Evolutionary conservation across 2,329 filamentous ascomycete genomes (phyloP), one percentile per base, ranked within the genome.

Genomic region (Neopestalotiopsis sp.): DNA sequence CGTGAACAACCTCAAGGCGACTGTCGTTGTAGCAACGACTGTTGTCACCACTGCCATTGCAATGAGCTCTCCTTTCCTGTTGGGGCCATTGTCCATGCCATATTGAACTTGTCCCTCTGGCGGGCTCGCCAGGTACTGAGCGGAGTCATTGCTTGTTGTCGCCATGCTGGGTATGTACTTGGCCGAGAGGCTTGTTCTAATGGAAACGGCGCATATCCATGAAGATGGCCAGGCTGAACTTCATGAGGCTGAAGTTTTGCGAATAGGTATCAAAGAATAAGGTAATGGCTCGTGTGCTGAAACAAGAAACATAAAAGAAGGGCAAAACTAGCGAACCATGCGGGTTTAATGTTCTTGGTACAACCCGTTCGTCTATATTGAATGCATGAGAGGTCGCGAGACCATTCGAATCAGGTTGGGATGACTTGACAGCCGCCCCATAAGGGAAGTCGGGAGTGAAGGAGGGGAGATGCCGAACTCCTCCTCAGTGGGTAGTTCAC

Each of bases 21-120:
- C 64, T 20, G 32, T 66, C 13, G 49, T 34, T 20, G 45, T 34
- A 28, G 64, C 53, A 28, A 66, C 13, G 5, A 40, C 17, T n/a
- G 64, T 66, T 28, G 64, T 66, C 3, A 45, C 30, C n/a, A 66
- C 64, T 12, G 20, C 53, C 64, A 66, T 66, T 12, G 64, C 64
- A 20, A 66, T 66, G 17, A 66, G 53, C 32, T 66, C 24, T 10
- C 30, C 24, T 38, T 24, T 30, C 49, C 64, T 38, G n/a, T 14
- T 49, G 4, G 62, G 62, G 6, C n/a, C 62, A 34, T 45, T 34
- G 13, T 45, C 38, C 62, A 65, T 65, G 24, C 62, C 62, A 32
- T 65, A 53, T 30, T 24, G 62, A 24, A 65, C 17, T 38, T 65
- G 17, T n/a, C 62, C 62, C 12, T 14, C 13, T 6, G 62, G 62